Base-by-base conservation (phyloP, 257 asterid genomes). In the Eustoma russellianum region DNA sequence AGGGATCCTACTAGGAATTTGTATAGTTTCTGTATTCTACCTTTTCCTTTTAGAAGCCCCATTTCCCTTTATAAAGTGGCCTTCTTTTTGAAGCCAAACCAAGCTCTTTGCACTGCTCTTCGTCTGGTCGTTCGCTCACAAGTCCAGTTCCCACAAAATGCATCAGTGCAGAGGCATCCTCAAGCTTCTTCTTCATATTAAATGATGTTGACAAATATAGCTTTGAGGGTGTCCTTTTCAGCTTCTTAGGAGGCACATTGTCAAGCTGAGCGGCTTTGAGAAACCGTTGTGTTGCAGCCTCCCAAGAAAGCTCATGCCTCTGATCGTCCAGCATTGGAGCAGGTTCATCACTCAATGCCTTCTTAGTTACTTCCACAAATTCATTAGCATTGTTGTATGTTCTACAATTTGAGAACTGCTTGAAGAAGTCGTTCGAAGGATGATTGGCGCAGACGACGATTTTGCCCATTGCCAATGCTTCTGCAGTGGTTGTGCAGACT, bases 401-500 rank as follows among this genome's bases (percentile, higher is more conserved):
- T 66, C 93, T 69, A 60, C 99, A 92, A 75, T 92, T 92, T 14
- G 95, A 94, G 70, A 92, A 92, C 82, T 85, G 97, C 70, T 79
- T 88, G 82, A 92, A 92, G 76, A 92, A 92, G 14, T 83, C 95
- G 46, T 92, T 92, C 1, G 99, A 92, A 43, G 93, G 88, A 71
- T 92, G 97, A 66, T 92, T 79, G 62, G 97, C 95, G 2, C 97
- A 92, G 55, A 92, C 76, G 2, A 92, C 97, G 62, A 88, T 92
- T 77, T 92, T 92, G 52, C 99, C 99, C 99, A 88, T 88, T 5
- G 93, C 97, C 55, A 92, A 69, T 55, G 97, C 97, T 78, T 88
- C 97, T 33, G 99, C 97, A 45, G 97, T 80, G 16, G 97, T 85
- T 34, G 97, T 92, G 84, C 99, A 92, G 66, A 92, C 95, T 44